Evolutionary conservation across 495 filamentous ascomycete species (phyloP).

Genomic region (Filosporella fistucella): DNA sequence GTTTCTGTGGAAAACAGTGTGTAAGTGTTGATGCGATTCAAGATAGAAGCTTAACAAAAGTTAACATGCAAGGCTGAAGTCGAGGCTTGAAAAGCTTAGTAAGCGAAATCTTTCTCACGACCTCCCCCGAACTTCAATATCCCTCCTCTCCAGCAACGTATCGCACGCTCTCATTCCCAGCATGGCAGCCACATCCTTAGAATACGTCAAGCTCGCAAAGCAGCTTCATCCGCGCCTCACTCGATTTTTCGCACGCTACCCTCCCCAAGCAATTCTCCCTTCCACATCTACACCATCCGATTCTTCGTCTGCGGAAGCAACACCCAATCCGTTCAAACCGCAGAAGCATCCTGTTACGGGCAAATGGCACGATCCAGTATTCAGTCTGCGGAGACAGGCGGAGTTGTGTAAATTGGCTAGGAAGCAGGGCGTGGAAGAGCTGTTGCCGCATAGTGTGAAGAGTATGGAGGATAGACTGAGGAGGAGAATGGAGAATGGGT

Average conservation of each 20-base stretch:
- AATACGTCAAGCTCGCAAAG: conserved; percentile 46
- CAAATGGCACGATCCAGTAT: conserved; percentile 74
- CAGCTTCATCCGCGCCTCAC: conserved; percentile 69
- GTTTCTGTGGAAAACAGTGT: too few relatives aligned
- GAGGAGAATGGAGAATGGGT: conserved; percentile 64
- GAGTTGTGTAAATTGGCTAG: conserved; percentile 85
- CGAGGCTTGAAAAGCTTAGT: conserved; percentile 16
- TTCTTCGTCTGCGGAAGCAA: conserved; percentile 16
- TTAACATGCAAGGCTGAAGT: conserved; percentile 16
- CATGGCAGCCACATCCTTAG: conserved; percentile 7
- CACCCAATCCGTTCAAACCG: conserved; percentile 68
- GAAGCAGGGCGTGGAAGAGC: conserved; percentile 74
- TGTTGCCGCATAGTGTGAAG: conserved; percentile 77
- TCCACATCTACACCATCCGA: conserved; percentile 33
- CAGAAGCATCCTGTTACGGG: conserved; percentile 66
- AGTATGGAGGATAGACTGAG: conserved; percentile 62
- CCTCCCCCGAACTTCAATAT: not conserved
- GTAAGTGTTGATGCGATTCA: not conserved
- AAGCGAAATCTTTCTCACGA: conserved; percentile 11
- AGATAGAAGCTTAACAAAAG: not conserved
- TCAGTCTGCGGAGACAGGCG: conserved; percentile 81
- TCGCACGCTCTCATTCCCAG: not conserved
- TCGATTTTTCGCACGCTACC: conserved; percentile 86
- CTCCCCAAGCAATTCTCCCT: conserved; percentile 45
- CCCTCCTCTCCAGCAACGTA: not conserved